Conservation (phyloP, 352 stramenopile genomes). For the Pythium catenulatum region DNA sequence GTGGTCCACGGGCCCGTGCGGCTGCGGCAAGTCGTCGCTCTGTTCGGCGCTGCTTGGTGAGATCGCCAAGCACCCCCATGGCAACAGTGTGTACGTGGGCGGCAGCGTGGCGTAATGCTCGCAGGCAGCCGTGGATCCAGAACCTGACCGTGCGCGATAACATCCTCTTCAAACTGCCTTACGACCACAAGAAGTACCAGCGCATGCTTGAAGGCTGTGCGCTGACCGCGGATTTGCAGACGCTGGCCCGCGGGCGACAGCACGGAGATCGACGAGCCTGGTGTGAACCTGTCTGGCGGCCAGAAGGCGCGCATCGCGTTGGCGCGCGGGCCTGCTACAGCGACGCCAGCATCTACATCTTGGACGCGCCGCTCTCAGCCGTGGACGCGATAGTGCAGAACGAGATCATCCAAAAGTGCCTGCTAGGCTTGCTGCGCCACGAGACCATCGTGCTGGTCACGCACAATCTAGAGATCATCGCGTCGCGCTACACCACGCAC, state of each 20-base stretch:
- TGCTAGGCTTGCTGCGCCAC: background rate
- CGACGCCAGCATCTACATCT: slow-evolving; percentile 75
- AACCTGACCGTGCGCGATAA: slow-evolving; percentile 80
- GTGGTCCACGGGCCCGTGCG: slow-evolving; percentile 94
- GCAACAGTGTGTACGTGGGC: slow-evolving; percentile 25
- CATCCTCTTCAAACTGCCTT: slow-evolving; percentile 92
- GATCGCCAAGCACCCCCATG: slow-evolving; percentile 48
- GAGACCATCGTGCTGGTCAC: slow-evolving; percentile 25
- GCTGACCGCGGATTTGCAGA: slow-evolving; percentile 66
- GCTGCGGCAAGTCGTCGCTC: slow-evolving; percentile 95
- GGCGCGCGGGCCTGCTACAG: slow-evolving; percentile 72
- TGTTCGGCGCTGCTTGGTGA: slow-evolving; percentile 95
- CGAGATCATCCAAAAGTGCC: slow-evolving; percentile 79
- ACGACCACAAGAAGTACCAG: slow-evolving; percentile 64
- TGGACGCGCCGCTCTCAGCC: slow-evolving; percentile 93
- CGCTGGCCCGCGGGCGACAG: slow-evolving; percentile 80
- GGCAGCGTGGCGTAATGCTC: slow-evolving; percentile 76
- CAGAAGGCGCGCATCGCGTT: slow-evolving; percentile 72
- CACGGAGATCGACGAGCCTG: slow-evolving; percentile 72
- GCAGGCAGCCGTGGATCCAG: slow-evolving; percentile 91
- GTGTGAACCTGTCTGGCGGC: slow-evolving; percentile 71
- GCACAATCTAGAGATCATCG: slow-evolving; percentile 6
- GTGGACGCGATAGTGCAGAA: slow-evolving; percentile 94
- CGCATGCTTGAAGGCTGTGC: slow-evolving; percentile 71
- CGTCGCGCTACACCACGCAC: background rate